These are phyloP conservation scores for Pichia occidentalis DNA, from an alignment of 805 yeast genomes.

Conservation along the genomic window DNA sequence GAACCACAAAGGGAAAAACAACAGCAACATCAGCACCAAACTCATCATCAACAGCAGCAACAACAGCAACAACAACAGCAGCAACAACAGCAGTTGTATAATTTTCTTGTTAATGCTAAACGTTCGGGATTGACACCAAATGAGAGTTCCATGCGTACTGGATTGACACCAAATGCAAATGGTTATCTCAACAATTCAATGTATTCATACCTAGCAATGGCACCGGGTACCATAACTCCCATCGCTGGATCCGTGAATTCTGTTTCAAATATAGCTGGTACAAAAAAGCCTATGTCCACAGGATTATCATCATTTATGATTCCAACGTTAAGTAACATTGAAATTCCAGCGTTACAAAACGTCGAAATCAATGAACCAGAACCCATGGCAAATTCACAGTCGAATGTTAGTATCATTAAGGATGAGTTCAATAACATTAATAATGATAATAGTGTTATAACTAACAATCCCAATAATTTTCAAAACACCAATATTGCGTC, in stretches of 20 bases:
- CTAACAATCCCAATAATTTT: not conserved
- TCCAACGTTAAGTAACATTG: constrained; percentile 4
- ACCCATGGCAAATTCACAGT: too few species aligned
- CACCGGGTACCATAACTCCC: constrained; percentile 22
- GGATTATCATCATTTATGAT: constrained; percentile 5
- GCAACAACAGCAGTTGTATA: constrained; percentile 20
- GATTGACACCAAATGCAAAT: constrained; percentile 56
- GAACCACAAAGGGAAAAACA: constrained; percentile 5
- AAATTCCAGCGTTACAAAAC: not conserved
- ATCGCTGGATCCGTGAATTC: not conserved
- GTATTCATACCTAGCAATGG: constrained; percentile 20
- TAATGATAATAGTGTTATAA: not conserved
- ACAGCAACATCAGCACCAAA: not conserved
- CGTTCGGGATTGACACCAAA: constrained; percentile 69
- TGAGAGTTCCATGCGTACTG: constrained; percentile 65
- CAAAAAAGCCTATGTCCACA: constrained; percentile 1
- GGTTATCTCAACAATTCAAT: constrained; percentile 18
- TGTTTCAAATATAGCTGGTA: not conserved
- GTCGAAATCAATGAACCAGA: not conserved
- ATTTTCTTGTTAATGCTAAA: constrained; percentile 24
- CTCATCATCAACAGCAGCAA: not conserved
- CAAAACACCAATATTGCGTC: not conserved
- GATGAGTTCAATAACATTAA: not conserved
- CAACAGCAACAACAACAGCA: constrained; percentile 15
- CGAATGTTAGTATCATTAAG: too few species aligned